Conservation (phyloP, 805 yeast species). For the Teunomyces cretensis region DNA sequence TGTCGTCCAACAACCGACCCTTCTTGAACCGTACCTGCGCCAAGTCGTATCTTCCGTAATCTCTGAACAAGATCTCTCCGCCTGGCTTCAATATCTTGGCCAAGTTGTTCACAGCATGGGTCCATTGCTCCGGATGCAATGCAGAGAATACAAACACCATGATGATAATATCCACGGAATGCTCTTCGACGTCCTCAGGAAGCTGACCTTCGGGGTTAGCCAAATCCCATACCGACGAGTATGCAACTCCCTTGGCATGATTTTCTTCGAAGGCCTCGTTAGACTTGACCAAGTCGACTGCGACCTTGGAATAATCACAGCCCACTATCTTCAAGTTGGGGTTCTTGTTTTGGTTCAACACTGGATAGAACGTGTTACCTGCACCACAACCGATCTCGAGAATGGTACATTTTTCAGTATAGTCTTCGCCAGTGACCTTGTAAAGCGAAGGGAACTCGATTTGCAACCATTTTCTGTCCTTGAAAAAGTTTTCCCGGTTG, state of each 20-base stretch:
- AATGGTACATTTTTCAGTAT: slow-evolving; percentile 68
- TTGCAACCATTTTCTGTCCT: slow-evolving; percentile 94
- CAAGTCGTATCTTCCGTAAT: slow-evolving; percentile 92
- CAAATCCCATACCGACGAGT: slow-evolving; percentile 93
- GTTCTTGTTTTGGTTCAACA: slow-evolving; percentile 78
- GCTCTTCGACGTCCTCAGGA: slow-evolving; percentile 82
- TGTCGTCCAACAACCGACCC: slow-evolving; percentile 81
- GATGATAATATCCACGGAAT: slow-evolving; percentile 87
- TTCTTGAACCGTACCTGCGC: slow-evolving; percentile 94
- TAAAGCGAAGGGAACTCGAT: slow-evolving; percentile 89
- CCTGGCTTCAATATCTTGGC: slow-evolving; percentile 83
- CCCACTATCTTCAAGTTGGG: slow-evolving; percentile 73
- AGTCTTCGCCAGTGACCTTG: slow-evolving; percentile 65
- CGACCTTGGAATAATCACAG: slow-evolving; percentile 86
- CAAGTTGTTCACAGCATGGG: slow-evolving; percentile 70
- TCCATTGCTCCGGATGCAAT: slow-evolving; percentile 89
- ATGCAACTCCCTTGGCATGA: slow-evolving; percentile 50
- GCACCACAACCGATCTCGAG: slow-evolving; percentile 98
- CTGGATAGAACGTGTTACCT: slow-evolving; percentile 94
- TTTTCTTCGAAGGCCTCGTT: slow-evolving; percentile 60
- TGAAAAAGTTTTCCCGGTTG: slow-evolving; percentile 90
- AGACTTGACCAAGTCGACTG: slow-evolving; percentile 78
- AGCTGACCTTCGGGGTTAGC: slow-evolving; percentile 69
- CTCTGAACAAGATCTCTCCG: slow-evolving; percentile 84
- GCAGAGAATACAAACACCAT: slow-evolving; percentile 96